A percentile compares a stretch with the other conserved stretches of the same genome.
phyloP scores from a whole-genome alignment of 1,139 yeast species.

The Suzukiozyma palmioleophila region DNA sequence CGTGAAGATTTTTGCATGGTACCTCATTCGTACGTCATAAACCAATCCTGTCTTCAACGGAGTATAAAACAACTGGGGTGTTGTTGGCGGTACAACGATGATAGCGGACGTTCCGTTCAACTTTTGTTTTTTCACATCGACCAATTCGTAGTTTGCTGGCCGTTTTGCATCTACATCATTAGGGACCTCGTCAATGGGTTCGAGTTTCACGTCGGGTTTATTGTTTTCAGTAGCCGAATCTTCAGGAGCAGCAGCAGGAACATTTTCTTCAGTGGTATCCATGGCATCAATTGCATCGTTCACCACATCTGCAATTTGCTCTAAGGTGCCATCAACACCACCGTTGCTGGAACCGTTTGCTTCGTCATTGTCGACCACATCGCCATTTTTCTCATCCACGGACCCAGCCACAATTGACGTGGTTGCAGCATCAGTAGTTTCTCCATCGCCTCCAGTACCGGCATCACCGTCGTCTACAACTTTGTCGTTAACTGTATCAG shows the following conservation, averaged over 20 bases:
- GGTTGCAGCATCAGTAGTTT: neutral
- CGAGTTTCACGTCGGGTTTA: neutral
- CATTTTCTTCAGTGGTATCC: neutral
- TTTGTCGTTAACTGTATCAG: neutral
- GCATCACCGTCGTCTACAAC: neutral
- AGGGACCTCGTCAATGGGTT: neutral
- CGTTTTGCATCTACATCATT: neutral
- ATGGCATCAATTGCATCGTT: neutral
- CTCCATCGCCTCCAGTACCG: neutral
- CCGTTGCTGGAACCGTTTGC: neutral
- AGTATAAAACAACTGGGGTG: conserved; percentile 57
- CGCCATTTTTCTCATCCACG: neutral
- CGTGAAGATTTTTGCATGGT: conserved; percentile 91
- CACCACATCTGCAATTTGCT: neutral
- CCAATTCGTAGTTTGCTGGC: neutral
- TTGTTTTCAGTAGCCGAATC: neutral
- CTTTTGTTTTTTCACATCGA: neutral
- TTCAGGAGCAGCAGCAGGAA: neutral
- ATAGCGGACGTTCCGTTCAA: conserved; percentile 11
- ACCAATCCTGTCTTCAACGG: conserved; percentile 89
- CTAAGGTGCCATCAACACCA: neutral
- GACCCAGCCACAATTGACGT: neutral
- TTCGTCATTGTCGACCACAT: neutral
- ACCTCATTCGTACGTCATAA: conserved; percentile 95
- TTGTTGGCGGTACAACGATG: conserved; percentile 50